Percentiles rank a stretch among this genome's conserved stretches.
phyloP scores from a whole-genome alignment of 495 filamentous ascomycete genomes.

The Ascodesmis nigricans region DNA sequence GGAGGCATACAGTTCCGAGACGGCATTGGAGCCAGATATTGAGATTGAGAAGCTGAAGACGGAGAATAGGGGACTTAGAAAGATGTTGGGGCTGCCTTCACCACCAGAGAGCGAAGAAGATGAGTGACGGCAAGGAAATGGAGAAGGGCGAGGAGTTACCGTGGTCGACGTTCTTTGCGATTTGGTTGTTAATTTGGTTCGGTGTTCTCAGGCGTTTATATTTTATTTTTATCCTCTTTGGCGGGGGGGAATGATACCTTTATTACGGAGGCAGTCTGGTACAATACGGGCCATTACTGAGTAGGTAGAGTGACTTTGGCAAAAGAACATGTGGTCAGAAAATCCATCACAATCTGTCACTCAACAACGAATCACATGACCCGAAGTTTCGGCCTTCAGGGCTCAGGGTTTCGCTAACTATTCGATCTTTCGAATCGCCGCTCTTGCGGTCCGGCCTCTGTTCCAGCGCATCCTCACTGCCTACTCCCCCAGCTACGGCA shows the following conservation, averaged over 20 bases:
- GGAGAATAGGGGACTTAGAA: constrained; percentile 18
- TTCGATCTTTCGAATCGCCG: not conserved
- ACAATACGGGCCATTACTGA: too few relatives aligned
- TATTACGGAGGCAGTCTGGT: too few relatives aligned
- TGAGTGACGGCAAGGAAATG: constrained; percentile 5
- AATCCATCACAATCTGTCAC: too few relatives aligned
- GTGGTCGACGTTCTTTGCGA: not conserved
- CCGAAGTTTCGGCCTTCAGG: not conserved
- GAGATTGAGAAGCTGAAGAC: constrained; percentile 19
- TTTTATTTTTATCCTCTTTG: too few relatives aligned
- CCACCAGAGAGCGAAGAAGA: constrained; percentile 17
- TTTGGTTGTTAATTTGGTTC: constrained; percentile 4
- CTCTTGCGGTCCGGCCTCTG: not conserved
- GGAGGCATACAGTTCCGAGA: constrained; percentile 16
- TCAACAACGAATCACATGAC: not conserved
- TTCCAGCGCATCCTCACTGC: not conserved
- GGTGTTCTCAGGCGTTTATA: too few relatives aligned
- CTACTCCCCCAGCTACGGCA: not conserved
- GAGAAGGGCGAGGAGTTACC: not conserved
- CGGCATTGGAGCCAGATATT: constrained; percentile 15
- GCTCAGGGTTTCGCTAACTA: not conserved
- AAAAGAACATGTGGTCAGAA: too few relatives aligned
- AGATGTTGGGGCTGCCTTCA: constrained; percentile 17
- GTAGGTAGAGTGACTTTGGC: too few relatives aligned
- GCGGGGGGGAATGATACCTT: too few relatives aligned